Evolutionary conservation across 1,284 basidiomycete species (phyloP).

Genomic region (Moniliella sp.): DNA sequence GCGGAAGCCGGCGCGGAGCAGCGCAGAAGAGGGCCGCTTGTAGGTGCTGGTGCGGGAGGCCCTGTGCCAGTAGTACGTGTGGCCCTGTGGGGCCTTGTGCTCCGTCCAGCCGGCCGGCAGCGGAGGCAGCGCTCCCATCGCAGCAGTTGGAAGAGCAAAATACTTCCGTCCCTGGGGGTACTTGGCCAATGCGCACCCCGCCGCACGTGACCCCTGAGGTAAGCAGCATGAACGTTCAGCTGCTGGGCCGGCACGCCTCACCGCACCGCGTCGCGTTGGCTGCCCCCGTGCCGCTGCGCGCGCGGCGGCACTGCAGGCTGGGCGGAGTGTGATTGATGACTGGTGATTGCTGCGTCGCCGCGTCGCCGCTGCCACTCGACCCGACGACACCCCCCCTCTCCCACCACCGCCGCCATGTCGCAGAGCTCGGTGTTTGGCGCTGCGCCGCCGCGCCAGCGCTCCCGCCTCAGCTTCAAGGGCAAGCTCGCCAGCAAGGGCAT

Average conservation of each 20-base stretch:
- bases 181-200: constrained; percentile 55
- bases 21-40: constrained; percentile 1
- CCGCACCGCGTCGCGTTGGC: background rate
- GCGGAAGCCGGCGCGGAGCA: background rate
- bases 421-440: too few relatives aligned
- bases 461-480: background rate
- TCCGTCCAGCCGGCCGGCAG: background rate
- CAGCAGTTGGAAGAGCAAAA: constrained; percentile 18
- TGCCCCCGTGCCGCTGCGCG: too few relatives aligned
- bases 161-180: constrained; percentile 33
- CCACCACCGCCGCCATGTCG: too few relatives aligned
- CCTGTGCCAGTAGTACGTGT: background rate
- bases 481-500: background rate
- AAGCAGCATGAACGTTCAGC: constrained; percentile 1
- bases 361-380: too few relatives aligned
- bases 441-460: too few relatives aligned
- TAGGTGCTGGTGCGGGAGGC: background rate
- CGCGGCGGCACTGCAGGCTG: background rate
- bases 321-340: background rate
- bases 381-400: too few relatives aligned
- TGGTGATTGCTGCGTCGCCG: too few relatives aligned
- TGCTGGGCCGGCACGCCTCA: background rate
- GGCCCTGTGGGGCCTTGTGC: background rate
- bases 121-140: constrained; percentile 7
- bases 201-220: constrained; percentile 36